phyloP scores from a whole-genome alignment of 2,329 filamentous ascomycete species.

The Fusarium udum region DNA sequence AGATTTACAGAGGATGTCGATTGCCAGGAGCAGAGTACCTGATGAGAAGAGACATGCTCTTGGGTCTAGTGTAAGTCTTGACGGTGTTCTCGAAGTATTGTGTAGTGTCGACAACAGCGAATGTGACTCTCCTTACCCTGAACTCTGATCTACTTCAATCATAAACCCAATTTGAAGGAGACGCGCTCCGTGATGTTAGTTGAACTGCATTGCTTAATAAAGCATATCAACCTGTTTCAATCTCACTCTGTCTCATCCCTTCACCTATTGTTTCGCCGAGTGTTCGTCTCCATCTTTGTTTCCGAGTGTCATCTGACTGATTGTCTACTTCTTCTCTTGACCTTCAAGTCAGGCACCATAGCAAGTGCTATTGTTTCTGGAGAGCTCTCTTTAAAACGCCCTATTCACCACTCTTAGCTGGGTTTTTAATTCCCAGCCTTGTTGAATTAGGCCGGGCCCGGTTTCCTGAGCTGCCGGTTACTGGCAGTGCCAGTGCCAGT shows the following conservation, averaged over 20 bases:
- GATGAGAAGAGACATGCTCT: not conserved
- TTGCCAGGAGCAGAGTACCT: not conserved
- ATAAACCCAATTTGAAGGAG: not conserved
- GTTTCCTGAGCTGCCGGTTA: not conserved
- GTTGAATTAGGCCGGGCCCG: not conserved
- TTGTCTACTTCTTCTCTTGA: not conserved
- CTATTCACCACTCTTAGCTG: not conserved
- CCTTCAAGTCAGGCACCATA: not conserved
- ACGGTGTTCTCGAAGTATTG: not conserved
- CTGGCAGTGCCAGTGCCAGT: not conserved
- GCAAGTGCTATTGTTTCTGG: not conserved
- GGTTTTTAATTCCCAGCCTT: not conserved
- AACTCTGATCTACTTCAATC: not conserved
- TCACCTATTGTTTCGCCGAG: not conserved
- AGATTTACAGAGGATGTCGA: not conserved
- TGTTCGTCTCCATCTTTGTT: not conserved
- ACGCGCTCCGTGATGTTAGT: not conserved
- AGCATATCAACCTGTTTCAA: not conserved
- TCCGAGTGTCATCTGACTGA: not conserved
- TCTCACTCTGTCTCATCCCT: not conserved
- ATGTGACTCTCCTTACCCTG: not conserved
- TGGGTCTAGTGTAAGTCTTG: not conserved
- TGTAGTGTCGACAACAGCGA: not conserved
- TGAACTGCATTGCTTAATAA: not conserved
- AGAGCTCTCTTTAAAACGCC: not conserved